Base-by-base conservation (phyloP, 345 rosid species). In the Populus euphratica region DNA sequence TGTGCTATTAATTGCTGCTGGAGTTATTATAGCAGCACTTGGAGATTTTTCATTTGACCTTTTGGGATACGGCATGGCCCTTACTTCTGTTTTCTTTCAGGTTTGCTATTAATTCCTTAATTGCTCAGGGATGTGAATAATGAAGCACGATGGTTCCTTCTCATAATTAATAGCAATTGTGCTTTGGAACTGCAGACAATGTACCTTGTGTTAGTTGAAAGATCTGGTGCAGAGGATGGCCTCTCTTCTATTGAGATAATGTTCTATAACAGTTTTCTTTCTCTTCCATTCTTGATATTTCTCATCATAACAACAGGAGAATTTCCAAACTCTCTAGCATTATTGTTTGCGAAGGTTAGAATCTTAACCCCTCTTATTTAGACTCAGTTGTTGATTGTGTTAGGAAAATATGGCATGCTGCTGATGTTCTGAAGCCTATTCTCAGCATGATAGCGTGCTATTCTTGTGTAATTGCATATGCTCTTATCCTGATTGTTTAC, bases 161-260 rank as follows among this genome's bases (percentile, higher is more conserved):
- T 66, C 67, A n/a, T 59, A n/a, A 59, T 61, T 79, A 11, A 65
- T 66, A 21, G 12, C 65, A 10, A 21, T 68, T 44, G 65, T 82
- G 76, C 62, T 72, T 77, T 66, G 73, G 73, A 80, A 77, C 17
- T 87, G 88, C 90, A 96, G 99, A 96, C 98, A 12, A 92, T 93
- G 98, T 96, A 96, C 88, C 98, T 96, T 64, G 94, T 96, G 31
- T 81, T 96, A 79, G 99, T 96, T 52, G 99, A 96, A 89, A 92
- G 88, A 82, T 93, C 94, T 73, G 99, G 99, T 80, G 98, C 94
- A 61, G 98, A 96, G 76, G 96, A 91, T 75, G 99, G 97, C 62
- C 98, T 96, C 80, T 89, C 99, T 64, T 96, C 97, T 6, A 63
- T 90, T 17, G 98, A 96, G 85, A 93, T 96, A 76, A 96, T 96